Percentiles rank a stretch among this genome's conserved stretches.
Conservation (phyloP, 495 filamentous ascomycete genomes). For the Lophiostoma macrostomum region DNA sequence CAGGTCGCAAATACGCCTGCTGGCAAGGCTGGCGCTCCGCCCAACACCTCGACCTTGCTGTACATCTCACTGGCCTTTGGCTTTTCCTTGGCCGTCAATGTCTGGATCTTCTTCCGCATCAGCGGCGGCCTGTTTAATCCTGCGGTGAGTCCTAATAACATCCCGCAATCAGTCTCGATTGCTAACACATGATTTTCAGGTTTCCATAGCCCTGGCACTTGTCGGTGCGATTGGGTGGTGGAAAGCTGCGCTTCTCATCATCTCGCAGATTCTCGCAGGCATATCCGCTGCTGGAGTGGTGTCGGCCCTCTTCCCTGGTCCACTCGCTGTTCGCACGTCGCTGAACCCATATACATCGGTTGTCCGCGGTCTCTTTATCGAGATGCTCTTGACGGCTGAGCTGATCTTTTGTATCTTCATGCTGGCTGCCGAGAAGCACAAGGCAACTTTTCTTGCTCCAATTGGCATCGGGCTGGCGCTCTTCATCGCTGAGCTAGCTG, state of each 20-base stretch:
- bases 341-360: constrained; percentile 57
- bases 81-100: constrained; percentile 72
- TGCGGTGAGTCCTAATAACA: constrained; percentile 48
- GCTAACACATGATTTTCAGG: constrained; percentile 39
- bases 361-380: constrained; percentile 70
- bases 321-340: constrained; percentile 58
- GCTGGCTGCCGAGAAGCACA: constrained; percentile 79
- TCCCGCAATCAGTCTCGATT: background rate
- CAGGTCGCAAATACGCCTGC: constrained; percentile 61
- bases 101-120: constrained; percentile 82
- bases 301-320: constrained; percentile 59
- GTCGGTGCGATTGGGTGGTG: constrained; percentile 54
- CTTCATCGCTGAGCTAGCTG: constrained; percentile 65
- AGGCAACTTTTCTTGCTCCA: constrained; percentile 73
- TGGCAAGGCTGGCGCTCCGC: background rate
- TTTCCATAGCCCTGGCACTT: constrained; percentile 57
- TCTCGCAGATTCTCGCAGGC: constrained; percentile 55
- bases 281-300: constrained; percentile 64
- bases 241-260: constrained; percentile 51
- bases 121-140: constrained; percentile 82
- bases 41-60: constrained; percentile 47
- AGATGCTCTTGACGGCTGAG: constrained; percentile 75
- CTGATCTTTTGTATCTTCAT: constrained; percentile 79
- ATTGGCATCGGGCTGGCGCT: constrained; percentile 73
- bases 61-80: constrained; percentile 74